Base-by-base conservation (phyloP, 176 grass and related monocot genomes). In the Alopecurus myosuroides region DNA sequence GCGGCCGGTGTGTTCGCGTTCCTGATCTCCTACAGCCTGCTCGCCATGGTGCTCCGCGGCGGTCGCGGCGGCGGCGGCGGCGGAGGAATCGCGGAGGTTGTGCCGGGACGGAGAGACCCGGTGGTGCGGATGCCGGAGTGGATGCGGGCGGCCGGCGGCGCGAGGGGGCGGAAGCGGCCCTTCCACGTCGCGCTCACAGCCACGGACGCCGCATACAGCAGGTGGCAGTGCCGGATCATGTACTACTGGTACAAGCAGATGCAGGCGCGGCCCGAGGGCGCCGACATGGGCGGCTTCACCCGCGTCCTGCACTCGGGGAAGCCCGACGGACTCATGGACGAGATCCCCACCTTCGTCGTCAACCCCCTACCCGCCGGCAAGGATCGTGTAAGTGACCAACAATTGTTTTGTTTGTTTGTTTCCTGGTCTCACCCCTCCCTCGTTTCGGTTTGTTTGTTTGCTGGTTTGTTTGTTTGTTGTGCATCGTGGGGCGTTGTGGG, bases 321-420 rank as follows among this genome's bases (percentile, higher is more conserved):
- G 52, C 85, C 96, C 3, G 96, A 98, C 46, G 53, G 65, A 4
- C 88, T 95, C 68, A 95, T 95, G 87, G 89, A 87, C 31, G 93
- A 98, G 87, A 98, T 98, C 76, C 96, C 91, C 42, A 95, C 96
- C 66, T 98, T 98, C 78, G 91, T 98, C 25, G 96, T 95, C 5
- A 68, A 95, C 48, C 93, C 93, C 5, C 91, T 98, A 18, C 91
- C 93, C 10, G 80, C 46, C 29, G 93, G 96, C 74, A 81, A 85
- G 35, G 96, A 98, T 76, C 90, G 46, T 22, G 72, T 75, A 72
- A 74, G 96, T 90, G 71, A 33, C 6, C 31, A 70, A 70, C 39
- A n/a, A 31, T 31, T 63, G 3, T 20, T 2, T 53, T 2, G 3
- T 64, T 34, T 63, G 11, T 62, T 30, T 62, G 7, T 1, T 62